These are phyloP conservation scores for Colletotrichum zoysiae DNA, from an alignment of 2,329 filamentous ascomycete species.

Conservation along the genomic window DNA sequence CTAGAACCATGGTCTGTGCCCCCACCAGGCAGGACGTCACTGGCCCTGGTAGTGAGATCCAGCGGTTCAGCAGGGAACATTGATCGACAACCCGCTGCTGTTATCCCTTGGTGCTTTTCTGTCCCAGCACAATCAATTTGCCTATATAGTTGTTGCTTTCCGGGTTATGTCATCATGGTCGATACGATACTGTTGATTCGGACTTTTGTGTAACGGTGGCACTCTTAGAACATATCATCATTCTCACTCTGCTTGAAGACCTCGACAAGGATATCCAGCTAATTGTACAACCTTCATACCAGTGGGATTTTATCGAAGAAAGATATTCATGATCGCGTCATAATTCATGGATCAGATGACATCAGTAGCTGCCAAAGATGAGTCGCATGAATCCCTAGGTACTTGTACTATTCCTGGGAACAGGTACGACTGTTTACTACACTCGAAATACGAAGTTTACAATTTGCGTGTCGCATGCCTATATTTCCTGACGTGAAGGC, in stretches of 20 bases:
- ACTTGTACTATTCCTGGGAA: no score
- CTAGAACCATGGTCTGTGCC: constrained; percentile 6
- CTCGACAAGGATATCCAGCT: not conserved
- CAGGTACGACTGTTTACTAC: not conserved
- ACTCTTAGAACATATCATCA: not conserved
- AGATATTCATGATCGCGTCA: not conserved
- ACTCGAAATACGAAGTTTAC: not conserved
- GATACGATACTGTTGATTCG: not conserved
- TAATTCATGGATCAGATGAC: not conserved
- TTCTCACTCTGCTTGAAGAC: not conserved
- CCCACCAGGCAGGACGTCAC: not conserved
- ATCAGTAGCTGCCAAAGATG: not conserved
- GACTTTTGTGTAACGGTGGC: not conserved
- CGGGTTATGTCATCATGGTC: not conserved
- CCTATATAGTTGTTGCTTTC: not conserved
- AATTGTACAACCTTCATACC: no score
- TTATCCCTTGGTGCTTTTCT: not conserved
- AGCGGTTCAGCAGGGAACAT: not conserved
- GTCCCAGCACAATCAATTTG: not conserved
- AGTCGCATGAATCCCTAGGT: not conserved
- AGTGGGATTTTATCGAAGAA: not conserved
- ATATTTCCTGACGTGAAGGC: not conserved
- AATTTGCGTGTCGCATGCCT: not conserved
- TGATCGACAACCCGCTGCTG: not conserved
- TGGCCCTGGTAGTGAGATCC: not conserved